Evolutionary conservation across 2,329 filamentous ascomycete genomes (phyloP).

Genomic region (Periconia sp.): DNA sequence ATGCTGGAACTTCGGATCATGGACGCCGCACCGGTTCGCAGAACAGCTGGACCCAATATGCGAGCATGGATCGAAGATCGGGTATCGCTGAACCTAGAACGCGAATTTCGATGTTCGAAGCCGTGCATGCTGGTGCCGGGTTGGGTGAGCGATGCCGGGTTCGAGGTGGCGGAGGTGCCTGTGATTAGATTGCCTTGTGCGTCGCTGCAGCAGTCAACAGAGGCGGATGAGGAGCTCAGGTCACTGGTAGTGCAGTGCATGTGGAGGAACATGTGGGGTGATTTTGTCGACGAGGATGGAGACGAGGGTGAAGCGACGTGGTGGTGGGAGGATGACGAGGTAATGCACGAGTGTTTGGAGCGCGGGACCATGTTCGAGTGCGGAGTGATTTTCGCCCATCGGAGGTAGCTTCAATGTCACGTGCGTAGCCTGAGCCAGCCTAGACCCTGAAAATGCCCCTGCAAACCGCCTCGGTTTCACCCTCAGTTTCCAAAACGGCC

Average conservation of each 20-base stretch:
- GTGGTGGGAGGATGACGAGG: constrained; percentile 45
- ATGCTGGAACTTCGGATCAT: constrained; percentile 62
- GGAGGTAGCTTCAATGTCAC: constrained; percentile 12
- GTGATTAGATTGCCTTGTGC: constrained; percentile 35
- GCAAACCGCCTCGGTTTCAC: constrained; percentile 32
- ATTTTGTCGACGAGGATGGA: constrained; percentile 34
- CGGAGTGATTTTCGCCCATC: constrained; percentile 39
- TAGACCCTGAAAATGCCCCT: constrained; percentile 14
- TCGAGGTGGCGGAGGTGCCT: constrained; percentile 40
- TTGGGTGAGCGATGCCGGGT: constrained; percentile 60
- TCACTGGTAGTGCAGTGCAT: constrained; percentile 37
- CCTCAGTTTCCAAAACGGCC: constrained; percentile 16
- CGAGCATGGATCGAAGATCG: constrained; percentile 64
- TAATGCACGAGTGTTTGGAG: constrained; percentile 40
- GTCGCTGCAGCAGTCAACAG: constrained; percentile 16
- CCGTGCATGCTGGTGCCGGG: constrained; percentile 61
- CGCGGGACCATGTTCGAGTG: constrained; percentile 41
- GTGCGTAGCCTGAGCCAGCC: not conserved
- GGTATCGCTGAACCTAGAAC: constrained; percentile 61
- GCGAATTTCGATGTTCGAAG: constrained; percentile 60
- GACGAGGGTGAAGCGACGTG: constrained; percentile 32
- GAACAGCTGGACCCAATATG: constrained; percentile 60
- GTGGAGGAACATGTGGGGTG: constrained; percentile 44
- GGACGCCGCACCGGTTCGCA: constrained; percentile 61
- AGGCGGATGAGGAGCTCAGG: constrained; percentile 35